Percentiles rank a stretch among this genome's conserved stretches.
phyloP scores from a whole-genome alignment of 371 early-diverging fungal genomes.

The Globomyces sp. region DNA sequence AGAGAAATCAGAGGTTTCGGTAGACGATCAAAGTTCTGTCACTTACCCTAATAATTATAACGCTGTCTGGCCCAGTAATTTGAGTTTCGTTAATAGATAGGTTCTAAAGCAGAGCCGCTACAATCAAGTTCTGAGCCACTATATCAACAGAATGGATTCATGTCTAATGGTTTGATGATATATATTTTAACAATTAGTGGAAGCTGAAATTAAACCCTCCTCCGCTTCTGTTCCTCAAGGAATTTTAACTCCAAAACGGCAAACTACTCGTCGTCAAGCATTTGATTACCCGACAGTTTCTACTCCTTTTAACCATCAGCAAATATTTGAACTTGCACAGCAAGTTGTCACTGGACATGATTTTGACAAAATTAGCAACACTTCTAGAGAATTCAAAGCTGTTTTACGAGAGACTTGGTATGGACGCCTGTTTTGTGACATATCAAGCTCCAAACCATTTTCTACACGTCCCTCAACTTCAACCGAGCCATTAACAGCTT shows the following conservation, averaged over 20 bases:
- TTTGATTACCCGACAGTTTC: conserved; percentile 10
- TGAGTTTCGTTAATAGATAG: too few relatives aligned
- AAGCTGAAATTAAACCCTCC: too few relatives aligned
- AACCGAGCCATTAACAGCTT: conserved; percentile 18
- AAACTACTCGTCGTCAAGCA: conserved; percentile 2
- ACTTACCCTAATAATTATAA: too few relatives aligned
- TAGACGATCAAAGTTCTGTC: conserved; percentile 8
- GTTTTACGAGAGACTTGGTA: conserved; percentile 39
- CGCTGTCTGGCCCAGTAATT: too few relatives aligned
- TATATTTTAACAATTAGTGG: too few relatives aligned
- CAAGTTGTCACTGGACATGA: conserved; percentile 31
- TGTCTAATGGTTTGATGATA: too few relatives aligned
- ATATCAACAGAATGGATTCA: too few relatives aligned
- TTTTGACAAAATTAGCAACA: conserved; percentile 42
- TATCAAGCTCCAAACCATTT: conserved; percentile 35
- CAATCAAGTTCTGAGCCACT: too few relatives aligned
- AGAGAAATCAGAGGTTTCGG: not conserved
- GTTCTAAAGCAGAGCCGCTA: too few relatives aligned
- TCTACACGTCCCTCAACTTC: conserved; percentile 26
- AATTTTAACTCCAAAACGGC: too few relatives aligned
- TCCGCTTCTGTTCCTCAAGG: too few relatives aligned
- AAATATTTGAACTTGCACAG: conserved; percentile 44
- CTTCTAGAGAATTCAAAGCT: conserved; percentile 32
- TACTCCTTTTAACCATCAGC: conserved; percentile 35
- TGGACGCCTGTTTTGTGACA: conserved; percentile 43